Conservation (phyloP, 2,329 filamentous ascomycete species). For the Bertia moriformis region DNA sequence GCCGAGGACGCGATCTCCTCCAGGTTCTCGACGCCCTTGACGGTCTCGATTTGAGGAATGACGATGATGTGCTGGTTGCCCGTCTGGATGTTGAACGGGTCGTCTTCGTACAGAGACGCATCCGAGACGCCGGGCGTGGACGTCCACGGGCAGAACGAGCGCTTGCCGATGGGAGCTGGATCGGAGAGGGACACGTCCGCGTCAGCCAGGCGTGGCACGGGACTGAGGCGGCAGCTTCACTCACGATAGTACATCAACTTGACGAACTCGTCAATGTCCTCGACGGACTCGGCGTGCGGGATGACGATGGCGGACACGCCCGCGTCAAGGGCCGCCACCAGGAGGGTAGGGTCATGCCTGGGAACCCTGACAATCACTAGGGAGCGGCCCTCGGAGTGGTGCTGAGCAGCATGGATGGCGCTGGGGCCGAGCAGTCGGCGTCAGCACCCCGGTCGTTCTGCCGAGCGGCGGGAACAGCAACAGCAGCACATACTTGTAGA, state of each 20-base stretch:
- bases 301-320: slow-evolving; percentile 8
- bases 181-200: neutral
- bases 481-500: slow-evolving; percentile 5
- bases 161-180: slow-evolving; percentile 6
- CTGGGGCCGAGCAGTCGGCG: slow-evolving; percentile 1
- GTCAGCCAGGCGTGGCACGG: neutral
- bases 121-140: slow-evolving; percentile 8
- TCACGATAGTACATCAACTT: slow-evolving; percentile 8
- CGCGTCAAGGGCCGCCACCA: slow-evolving; percentile 8
- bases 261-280: slow-evolving; percentile 8
- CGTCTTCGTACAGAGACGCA: slow-evolving; percentile 7
- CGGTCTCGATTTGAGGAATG: slow-evolving; percentile 9
- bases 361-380: slow-evolving; percentile 8
- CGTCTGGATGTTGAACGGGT: slow-evolving; percentile 8
- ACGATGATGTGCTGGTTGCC: slow-evolving; percentile 9
- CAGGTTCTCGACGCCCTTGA: slow-evolving; percentile 9
- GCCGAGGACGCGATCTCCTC: slow-evolving; percentile 9
- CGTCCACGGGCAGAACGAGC: slow-evolving; percentile 8
- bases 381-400: slow-evolving; percentile 9
- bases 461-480: neutral
- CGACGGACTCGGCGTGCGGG: slow-evolving; percentile 7
- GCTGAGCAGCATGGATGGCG: slow-evolving; percentile 7
- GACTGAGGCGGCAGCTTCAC: neutral
- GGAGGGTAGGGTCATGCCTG: slow-evolving; percentile 7
- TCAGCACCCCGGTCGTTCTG: no score